Conservation (phyloP, 179 eudicot species). For the Patellifolia procumbens region DNA sequence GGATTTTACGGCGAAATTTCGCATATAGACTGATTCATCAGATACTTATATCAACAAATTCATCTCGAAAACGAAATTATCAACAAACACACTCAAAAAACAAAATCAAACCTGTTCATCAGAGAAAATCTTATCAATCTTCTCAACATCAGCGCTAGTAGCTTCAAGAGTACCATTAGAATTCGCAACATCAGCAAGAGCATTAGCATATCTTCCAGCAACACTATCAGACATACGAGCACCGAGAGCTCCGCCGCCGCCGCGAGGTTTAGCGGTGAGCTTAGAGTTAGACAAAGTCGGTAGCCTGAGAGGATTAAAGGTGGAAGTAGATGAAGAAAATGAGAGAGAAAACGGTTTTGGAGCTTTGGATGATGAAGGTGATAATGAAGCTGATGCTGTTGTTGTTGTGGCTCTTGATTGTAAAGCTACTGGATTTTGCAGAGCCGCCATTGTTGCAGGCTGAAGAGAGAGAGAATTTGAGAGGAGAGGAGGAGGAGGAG, state of each 20-base stretch:
- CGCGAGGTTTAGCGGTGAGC: constrained; percentile 38
- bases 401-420: constrained; percentile 40
- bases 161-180: constrained; percentile 59
- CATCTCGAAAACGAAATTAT: background rate
- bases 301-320: constrained; percentile 43
- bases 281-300: constrained; percentile 30
- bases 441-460: constrained; percentile 41
- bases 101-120: constrained; percentile 28
- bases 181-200: constrained; percentile 68
- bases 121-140: constrained; percentile 58
- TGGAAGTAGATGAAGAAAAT: constrained; percentile 44
- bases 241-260: constrained; percentile 48
- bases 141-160: constrained; percentile 62
- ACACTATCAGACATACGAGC: constrained; percentile 52
- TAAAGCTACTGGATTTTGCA: constrained; percentile 58
- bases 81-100: background rate
- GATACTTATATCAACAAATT: background rate
- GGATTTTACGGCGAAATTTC: background rate
- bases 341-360: constrained; percentile 34
- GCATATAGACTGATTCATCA: background rate
- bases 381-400: constrained; percentile 28
- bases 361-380: constrained; percentile 18
- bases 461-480: background rate
- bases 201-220: constrained; percentile 72
- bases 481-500: background rate